Percentiles rank a stretch among this genome's conserved stretches.
Evolutionary conservation across 2,329 filamentous ascomycete genomes (phyloP).

Genomic region (Ceratocystis variospora): DNA sequence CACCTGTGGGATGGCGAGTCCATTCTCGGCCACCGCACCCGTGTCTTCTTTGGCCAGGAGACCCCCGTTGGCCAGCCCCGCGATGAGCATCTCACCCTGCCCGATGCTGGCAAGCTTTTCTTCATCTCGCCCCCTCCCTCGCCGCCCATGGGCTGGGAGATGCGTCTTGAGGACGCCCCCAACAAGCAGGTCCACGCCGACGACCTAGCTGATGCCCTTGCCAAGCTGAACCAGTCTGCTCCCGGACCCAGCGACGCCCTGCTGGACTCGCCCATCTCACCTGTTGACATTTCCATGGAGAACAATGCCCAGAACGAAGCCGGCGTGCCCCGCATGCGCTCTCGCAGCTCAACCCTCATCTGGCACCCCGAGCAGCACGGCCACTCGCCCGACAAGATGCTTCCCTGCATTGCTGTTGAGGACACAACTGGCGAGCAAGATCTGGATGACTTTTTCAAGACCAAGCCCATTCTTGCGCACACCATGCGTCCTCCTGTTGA

Average conservation of each 20-base stretch:
- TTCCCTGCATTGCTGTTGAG: constrained; percentile 54
- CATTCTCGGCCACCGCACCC: constrained; percentile 54
- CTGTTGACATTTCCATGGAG: constrained; percentile 27
- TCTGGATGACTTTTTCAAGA: constrained; percentile 33
- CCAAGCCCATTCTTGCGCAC: constrained; percentile 30
- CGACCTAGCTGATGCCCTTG: constrained; percentile 52
- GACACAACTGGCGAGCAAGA: constrained; percentile 45
- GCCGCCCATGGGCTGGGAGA: constrained; percentile 56
- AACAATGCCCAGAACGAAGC: constrained; percentile 20
- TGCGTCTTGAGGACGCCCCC: constrained; percentile 52
- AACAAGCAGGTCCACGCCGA: constrained; percentile 58
- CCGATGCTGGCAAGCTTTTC: constrained; percentile 57
- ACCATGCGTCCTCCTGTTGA: constrained; percentile 52
- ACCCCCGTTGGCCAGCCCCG: constrained; percentile 40
- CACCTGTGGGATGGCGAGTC: constrained; percentile 59
- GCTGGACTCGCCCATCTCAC: constrained; percentile 29
- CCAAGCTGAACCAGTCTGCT: constrained; percentile 42
- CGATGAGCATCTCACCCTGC: constrained; percentile 49
- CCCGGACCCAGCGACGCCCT: constrained; percentile 19
- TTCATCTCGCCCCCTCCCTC: constrained; percentile 58
- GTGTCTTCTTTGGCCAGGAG: constrained; percentile 54
- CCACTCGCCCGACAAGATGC: constrained; percentile 32
- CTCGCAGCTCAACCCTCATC: constrained; percentile 51
- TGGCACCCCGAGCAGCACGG: constrained; percentile 48
- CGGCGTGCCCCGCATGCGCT: constrained; percentile 30